Conservation (phyloP, 208 protist species). For the Crithidia brevicula region DNA sequence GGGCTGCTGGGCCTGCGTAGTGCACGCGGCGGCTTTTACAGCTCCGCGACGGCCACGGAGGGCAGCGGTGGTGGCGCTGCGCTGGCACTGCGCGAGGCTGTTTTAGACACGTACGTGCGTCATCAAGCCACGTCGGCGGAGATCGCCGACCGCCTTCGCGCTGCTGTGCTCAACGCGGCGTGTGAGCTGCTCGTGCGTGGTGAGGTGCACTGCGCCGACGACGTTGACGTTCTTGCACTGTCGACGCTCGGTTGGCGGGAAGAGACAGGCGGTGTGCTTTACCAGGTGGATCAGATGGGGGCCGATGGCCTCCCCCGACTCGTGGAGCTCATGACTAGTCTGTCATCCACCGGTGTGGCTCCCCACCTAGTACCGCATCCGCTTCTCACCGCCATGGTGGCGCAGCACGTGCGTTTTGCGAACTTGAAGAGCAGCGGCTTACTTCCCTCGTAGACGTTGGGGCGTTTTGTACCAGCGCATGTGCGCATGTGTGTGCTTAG, state of each 20-base stretch:
- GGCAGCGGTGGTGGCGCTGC: not conserved
- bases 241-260: constrained; percentile 66
- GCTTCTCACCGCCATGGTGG: constrained; percentile 54
- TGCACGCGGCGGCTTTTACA: constrained; percentile 62
- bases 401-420: constrained; percentile 50
- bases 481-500: not conserved
- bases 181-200: constrained; percentile 58
- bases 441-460: constrained; percentile 8
- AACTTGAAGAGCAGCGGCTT: constrained; percentile 28
- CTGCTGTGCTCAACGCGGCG: constrained; percentile 64
- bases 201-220: constrained; percentile 41
- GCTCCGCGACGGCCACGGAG: constrained; percentile 10
- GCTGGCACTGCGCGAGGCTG: constrained; percentile 16
- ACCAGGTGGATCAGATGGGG: constrained; percentile 41
- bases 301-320: constrained; percentile 38
- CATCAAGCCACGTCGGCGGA: constrained; percentile 34
- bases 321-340: constrained; percentile 38
- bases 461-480: not conserved
- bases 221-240: constrained; percentile 64
- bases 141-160: constrained; percentile 60
- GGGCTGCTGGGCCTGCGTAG: constrained; percentile 40
- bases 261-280: constrained; percentile 66
- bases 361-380: constrained; percentile 60
- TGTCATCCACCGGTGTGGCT: constrained; percentile 37
- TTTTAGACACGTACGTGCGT: constrained; percentile 40